phyloP scores from a whole-genome alignment of 2,329 filamentous ascomycete species.

The Septoria linicola region DNA sequence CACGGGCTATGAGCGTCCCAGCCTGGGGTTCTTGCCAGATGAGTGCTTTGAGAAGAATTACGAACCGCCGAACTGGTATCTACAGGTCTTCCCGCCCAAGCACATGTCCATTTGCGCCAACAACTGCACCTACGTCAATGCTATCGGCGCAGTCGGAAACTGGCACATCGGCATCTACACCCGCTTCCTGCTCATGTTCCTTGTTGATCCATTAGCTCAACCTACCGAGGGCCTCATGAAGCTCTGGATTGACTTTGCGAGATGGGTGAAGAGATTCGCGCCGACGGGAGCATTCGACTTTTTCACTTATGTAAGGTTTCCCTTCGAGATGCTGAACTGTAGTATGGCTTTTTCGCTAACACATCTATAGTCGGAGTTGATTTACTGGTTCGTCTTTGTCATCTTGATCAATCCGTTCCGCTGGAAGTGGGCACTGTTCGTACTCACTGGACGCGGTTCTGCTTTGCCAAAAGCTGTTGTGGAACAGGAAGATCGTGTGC shows the following conservation, averaged over 20 bases:
- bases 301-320: conserved; percentile 88
- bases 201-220: conserved; percentile 72
- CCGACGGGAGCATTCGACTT: conserved; percentile 81
- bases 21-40: conserved; percentile 69
- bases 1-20: conserved; percentile 75
- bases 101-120: conserved; percentile 74
- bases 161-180: conserved; percentile 92
- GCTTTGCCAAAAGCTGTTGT: conserved; percentile 66
- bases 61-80: conserved; percentile 79
- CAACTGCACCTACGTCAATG: conserved; percentile 80
- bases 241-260: conserved; percentile 82
- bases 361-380: conserved; percentile 72
- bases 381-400: conserved; percentile 84
- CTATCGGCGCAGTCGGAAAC: conserved; percentile 79
- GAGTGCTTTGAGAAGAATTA: conserved; percentile 74
- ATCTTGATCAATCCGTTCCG: conserved; percentile 78
- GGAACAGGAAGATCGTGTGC: conserved; percentile 61
- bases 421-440: conserved; percentile 87
- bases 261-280: conserved; percentile 64
- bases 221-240: conserved; percentile 74
- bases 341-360: too few species aligned
- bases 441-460: conserved; percentile 72
- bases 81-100: conserved; percentile 77
- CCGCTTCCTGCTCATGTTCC: conserved; percentile 79
- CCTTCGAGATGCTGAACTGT: too few species aligned